A percentile compares a stretch with the other conserved stretches of the same genome.
phyloP scores from a whole-genome alignment of 2,329 filamentous ascomycete genomes.

The Claviceps paspali region DNA sequence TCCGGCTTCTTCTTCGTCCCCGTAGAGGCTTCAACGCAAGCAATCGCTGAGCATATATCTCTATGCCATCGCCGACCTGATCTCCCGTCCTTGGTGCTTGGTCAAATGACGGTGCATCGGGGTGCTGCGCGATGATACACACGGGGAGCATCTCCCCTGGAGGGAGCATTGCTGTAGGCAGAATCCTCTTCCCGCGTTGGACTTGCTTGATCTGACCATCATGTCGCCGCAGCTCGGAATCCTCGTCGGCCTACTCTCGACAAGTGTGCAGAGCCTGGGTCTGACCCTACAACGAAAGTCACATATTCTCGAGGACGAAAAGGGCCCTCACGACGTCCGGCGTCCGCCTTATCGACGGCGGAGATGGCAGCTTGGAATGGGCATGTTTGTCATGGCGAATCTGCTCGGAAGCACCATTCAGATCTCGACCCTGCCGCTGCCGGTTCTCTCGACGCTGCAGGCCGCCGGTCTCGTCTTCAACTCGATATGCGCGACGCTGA shows the following conservation, averaged over 20 bases:
- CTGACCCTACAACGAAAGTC: constrained; percentile 95
- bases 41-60: neutral
- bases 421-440: constrained; percentile 87
- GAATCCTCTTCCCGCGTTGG: neutral
- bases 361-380: constrained; percentile 95
- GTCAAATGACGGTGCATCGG: constrained; percentile 32
- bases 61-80: constrained; percentile 3
- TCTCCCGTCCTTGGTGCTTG: constrained; percentile 6
- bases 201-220: constrained; percentile 1
- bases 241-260: constrained; percentile 81
- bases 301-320: constrained; percentile 94
- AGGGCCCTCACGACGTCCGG: constrained; percentile 59
- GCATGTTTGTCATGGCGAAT: constrained; percentile 91
- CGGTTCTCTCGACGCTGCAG: constrained; percentile 87
- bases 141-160: constrained; percentile 63
- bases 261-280: constrained; percentile 86
- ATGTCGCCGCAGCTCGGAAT: constrained; percentile 71
- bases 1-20: too few relatives aligned
- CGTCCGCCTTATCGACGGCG: constrained; percentile 79
- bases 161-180: constrained; percentile 59
- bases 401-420: constrained; percentile 91
- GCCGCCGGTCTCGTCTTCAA: constrained; percentile 96
- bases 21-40: too few relatives aligned
- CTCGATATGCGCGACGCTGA: constrained; percentile 87
- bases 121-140: constrained; percentile 46